Evolutionary conservation across 805 yeast species (phyloP).

Genomic region (Crinitomyces ghanaensis): DNA sequence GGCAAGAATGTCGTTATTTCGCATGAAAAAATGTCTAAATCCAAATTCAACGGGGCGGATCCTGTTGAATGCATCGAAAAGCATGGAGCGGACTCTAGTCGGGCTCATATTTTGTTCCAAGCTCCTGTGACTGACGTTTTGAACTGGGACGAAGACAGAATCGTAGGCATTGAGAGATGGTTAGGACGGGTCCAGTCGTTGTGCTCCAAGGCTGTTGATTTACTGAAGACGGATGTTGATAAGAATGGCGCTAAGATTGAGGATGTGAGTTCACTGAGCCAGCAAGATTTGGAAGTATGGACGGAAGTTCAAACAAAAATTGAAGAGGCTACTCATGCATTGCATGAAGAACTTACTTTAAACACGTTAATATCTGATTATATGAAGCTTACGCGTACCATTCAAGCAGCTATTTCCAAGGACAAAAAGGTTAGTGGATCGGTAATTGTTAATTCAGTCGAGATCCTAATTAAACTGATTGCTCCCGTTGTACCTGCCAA

Average conservation of each 20-base stretch:
- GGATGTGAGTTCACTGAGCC: no score
- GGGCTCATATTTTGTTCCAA: constrained; percentile 87
- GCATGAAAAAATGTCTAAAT: constrained; percentile 92
- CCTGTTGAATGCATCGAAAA: constrained; percentile 61
- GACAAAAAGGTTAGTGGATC: constrained; percentile 27
- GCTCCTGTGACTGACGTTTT: constrained; percentile 78
- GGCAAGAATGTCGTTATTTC: constrained; percentile 44
- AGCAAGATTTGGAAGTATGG: constrained; percentile 44
- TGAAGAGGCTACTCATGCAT: constrained; percentile 44
- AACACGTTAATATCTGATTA: constrained; percentile 83
- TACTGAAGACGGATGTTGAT: neutral
- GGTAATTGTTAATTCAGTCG: constrained; percentile 38
- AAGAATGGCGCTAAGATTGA: constrained; percentile 13
- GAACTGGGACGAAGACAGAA: constrained; percentile 83
- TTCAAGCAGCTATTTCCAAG: constrained; percentile 31
- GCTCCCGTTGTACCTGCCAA: constrained; percentile 76
- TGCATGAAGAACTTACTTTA: constrained; percentile 47
- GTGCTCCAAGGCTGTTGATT: constrained; percentile 5
- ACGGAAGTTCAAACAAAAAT: constrained; percentile 42
- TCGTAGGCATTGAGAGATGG: constrained; percentile 86
- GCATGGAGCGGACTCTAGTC: constrained; percentile 88
- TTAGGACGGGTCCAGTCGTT: constrained; percentile 40
- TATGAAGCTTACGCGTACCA: constrained; percentile 64
- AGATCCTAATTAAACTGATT: constrained; percentile 47
- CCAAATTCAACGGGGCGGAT: constrained; percentile 89